phyloP scores from a whole-genome alignment of 768 basidiomycete genomes.

The Lactarius sp. region DNA sequence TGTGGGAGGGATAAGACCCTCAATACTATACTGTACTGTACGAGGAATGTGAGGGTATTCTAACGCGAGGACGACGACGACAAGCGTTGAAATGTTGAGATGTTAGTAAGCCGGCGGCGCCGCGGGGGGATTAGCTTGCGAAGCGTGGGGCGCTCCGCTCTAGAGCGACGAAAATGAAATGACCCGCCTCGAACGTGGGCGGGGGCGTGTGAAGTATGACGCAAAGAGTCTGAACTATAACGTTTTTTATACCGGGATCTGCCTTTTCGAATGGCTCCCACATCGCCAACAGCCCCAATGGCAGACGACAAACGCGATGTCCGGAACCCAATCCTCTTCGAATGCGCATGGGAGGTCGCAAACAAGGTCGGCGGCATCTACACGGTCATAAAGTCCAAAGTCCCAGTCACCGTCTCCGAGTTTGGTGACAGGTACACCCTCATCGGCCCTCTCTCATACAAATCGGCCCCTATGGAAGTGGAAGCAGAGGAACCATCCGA shows the following conservation, averaged over 20 bases:
- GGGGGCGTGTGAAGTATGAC: constrained; percentile 21
- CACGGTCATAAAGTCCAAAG: constrained; percentile 99
- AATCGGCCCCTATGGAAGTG: constrained; percentile 98
- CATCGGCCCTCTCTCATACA: constrained; percentile 97
- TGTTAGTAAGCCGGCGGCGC: too few species aligned
- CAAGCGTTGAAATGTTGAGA: too few species aligned
- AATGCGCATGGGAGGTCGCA: constrained; percentile 97
- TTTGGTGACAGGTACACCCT: constrained; percentile 94
- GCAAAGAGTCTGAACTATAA: constrained; percentile 8
- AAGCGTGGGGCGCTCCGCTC: too few species aligned
- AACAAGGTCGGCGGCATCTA: constrained; percentile 99
- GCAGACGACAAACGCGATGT: constrained; percentile 58
- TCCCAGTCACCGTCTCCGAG: constrained; percentile 95
- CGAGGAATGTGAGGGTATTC: too few species aligned
- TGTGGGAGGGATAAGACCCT: too few species aligned
- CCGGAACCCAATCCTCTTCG: constrained; percentile 78
- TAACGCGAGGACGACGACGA: too few species aligned
- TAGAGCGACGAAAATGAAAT: too few species aligned
- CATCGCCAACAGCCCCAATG: constrained; percentile 26
- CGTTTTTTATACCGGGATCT: constrained; percentile 6
- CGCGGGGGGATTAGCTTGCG: neutral
- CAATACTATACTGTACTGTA: too few species aligned
- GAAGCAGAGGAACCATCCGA: constrained; percentile 88
- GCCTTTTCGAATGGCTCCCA: constrained; percentile 3
- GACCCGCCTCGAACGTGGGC: neutral